phyloP scores from a whole-genome alignment of 257 asterid species.

The Verbena officinalis region DNA sequence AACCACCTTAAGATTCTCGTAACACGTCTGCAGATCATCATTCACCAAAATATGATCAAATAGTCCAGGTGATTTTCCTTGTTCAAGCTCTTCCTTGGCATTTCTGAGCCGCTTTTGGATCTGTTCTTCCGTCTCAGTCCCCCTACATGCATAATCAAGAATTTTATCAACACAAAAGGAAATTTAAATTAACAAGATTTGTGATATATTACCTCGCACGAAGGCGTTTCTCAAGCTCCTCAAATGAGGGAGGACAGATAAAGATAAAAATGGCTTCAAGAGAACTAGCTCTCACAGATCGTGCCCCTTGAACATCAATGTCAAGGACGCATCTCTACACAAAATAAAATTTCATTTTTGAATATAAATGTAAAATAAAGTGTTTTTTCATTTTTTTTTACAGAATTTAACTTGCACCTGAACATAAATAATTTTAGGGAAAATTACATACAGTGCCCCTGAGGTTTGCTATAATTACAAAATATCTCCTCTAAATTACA shows the following conservation, averaged over 20 bases:
- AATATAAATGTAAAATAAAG: not conserved
- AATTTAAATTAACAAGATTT: not conserved
- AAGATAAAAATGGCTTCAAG: slow-evolving; percentile 84
- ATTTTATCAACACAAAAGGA: slow-evolving; percentile 24
- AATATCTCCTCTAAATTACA: too few species aligned
- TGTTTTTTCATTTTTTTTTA: not conserved
- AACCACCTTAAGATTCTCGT: slow-evolving; percentile 63
- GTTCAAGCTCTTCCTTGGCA: slow-evolving; percentile 67
- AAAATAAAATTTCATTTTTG: slow-evolving; percentile 18
- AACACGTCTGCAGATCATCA: slow-evolving; percentile 59
- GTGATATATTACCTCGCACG: slow-evolving; percentile 56
- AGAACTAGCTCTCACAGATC: slow-evolving; percentile 74
- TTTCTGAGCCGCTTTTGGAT: slow-evolving; percentile 72
- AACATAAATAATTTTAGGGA: not conserved
- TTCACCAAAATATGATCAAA: slow-evolving; percentile 70
- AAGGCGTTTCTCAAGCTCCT: slow-evolving; percentile 88
- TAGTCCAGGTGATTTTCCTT: slow-evolving; percentile 62
- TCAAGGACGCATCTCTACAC: slow-evolving; percentile 91
- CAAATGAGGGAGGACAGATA: slow-evolving; percentile 74
- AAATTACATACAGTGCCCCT: too few species aligned
- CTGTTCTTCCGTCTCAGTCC: slow-evolving; percentile 83
- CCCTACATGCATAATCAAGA: slow-evolving; percentile 43
- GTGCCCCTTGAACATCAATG: slow-evolving; percentile 91
- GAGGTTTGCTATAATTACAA: too few species aligned
- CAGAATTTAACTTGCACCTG: not conserved